Evolutionary conservation across 192 early-diverging fungal species (phyloP), one percentile per base, ranked within the genome.

Genomic region (Chytriomyces hyalinus): DNA sequence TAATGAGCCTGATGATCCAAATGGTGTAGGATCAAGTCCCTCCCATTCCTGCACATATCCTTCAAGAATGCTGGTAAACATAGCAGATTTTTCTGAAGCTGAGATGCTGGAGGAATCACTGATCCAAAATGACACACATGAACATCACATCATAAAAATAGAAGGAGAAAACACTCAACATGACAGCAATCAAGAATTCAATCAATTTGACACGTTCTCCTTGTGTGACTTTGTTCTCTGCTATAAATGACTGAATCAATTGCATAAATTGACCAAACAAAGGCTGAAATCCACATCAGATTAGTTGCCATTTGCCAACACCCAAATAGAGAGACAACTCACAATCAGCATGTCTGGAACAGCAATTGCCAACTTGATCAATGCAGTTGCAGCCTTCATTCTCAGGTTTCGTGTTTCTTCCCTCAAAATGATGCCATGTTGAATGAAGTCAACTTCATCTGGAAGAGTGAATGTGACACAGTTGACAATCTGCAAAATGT

Each of bases 301-400:
- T 8, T 7, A 57, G 20, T 4, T 57, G 53, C 53, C 53, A 20
- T 13, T 20, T 20, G 26, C 49, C 17, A 36, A 15, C 22, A 65
- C 3, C 11, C 13, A 43, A 2, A 65, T 13, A 45, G 44, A 62
- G 15, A 43, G 46, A n/a, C 2, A 5, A 22, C 71, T 45, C 50
- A 80, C 81, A 11, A 83, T 82, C 49, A 86, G 76, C n/a, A 66
- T 46, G 59, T 87, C 80, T 9, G 85, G 81, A 70, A 87, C 81
- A 48, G 78, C 65, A n/a, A 61, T 62, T 15, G 71, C 85, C 17
- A 87, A 43, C 51, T 80, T 81, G 20, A 87, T 72, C 13, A 87
- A 60, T 8, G 67, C 60, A 6, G 72, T 59, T 47, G 75, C 78
- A 4, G 85, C 85, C 24, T 81, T 84, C 48, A 60, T 59, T 66